Evolutionary conservation across 2,329 filamentous ascomycete species (phyloP).

Genomic region (Lasiodiplodia gonubiensis): DNA sequence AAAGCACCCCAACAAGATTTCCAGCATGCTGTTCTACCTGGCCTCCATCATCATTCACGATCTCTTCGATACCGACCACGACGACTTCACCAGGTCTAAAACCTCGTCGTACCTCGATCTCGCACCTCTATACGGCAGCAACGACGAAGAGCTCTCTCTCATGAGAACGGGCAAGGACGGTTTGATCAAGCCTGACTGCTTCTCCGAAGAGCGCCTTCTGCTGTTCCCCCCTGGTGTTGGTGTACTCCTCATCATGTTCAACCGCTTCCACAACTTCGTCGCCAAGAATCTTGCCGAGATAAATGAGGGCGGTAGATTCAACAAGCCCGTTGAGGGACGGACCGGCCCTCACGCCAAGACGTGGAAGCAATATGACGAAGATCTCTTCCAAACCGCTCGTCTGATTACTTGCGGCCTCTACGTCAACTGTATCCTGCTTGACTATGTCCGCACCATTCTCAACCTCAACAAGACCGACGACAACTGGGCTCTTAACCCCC

Average conservation of each 20-base stretch:
- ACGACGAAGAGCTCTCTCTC: conserved; percentile 67
- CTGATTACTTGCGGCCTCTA: conserved; percentile 60
- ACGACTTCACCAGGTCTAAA: conserved; percentile 66
- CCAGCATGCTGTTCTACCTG: conserved; percentile 75
- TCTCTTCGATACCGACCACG: conserved; percentile 68
- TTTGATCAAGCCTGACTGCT: conserved; percentile 74
- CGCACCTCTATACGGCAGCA: conserved; percentile 74
- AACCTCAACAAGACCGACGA: conserved; percentile 72
- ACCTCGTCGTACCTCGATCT: conserved; percentile 79
- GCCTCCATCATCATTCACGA: conserved; percentile 70
- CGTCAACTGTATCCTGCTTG: conserved; percentile 59
- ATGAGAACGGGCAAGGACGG: conserved; percentile 70
- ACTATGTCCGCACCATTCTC: conserved; percentile 61
- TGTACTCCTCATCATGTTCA: conserved; percentile 71
- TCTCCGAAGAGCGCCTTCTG: conserved; percentile 68
- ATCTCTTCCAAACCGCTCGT: conserved; percentile 59
- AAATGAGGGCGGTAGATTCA: conserved; percentile 82
- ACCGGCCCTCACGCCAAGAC: conserved; percentile 36
- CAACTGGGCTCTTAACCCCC: conserved; percentile 81
- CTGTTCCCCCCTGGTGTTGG: conserved; percentile 73
- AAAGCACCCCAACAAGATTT: conserved; percentile 73
- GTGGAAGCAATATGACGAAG: conserved; percentile 49
- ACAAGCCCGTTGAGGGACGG: conserved; percentile 57
- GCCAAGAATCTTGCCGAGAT: conserved; percentile 81
- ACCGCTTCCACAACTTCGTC: conserved; percentile 82